phyloP scores from a whole-genome alignment of 2,329 filamentous ascomycete genomes.

The Colletotrichum liaoningense region DNA sequence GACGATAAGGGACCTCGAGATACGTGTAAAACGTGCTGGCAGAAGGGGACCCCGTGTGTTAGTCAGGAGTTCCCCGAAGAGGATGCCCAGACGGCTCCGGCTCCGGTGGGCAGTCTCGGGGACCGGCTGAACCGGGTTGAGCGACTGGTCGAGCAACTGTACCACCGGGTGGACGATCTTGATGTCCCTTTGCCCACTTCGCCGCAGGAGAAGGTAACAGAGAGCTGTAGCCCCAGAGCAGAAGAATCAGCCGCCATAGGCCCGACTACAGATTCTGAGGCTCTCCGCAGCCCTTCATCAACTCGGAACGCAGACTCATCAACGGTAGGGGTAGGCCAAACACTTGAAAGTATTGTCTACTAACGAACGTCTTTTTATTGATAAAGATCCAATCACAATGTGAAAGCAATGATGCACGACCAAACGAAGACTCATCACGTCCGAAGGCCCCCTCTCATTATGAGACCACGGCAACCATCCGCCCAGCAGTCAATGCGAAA shows the following conservation, averaged over 20 bases:
- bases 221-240: neutral
- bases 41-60: slow-evolving; percentile 55
- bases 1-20: slow-evolving; percentile 43
- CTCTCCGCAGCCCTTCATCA: neutral
- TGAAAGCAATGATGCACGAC: neutral
- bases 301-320: neutral
- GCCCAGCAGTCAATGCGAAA: slow-evolving; percentile 20
- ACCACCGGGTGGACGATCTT: neutral
- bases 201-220: neutral
- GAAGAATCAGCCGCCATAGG: neutral
- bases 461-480: slow-evolving; percentile 7
- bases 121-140: slow-evolving; percentile 50
- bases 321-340: too few relatives aligned
- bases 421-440: neutral
- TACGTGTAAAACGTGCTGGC: slow-evolving; percentile 57
- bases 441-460: neutral
- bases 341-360: too few relatives aligned
- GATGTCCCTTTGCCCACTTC: neutral
- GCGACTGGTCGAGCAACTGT: slow-evolving; percentile 46
- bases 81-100: neutral
- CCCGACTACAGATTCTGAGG: neutral
- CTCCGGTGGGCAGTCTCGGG: slow-evolving; percentile 19
- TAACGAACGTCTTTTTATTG: too few relatives aligned
- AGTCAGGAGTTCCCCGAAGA: slow-evolving; percentile 60
- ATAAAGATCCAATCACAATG: too few relatives aligned